These are phyloP conservation scores for Posidonia oceanica DNA, from an alignment of 116 monocot genomes.

Conservation along the genomic window DNA sequence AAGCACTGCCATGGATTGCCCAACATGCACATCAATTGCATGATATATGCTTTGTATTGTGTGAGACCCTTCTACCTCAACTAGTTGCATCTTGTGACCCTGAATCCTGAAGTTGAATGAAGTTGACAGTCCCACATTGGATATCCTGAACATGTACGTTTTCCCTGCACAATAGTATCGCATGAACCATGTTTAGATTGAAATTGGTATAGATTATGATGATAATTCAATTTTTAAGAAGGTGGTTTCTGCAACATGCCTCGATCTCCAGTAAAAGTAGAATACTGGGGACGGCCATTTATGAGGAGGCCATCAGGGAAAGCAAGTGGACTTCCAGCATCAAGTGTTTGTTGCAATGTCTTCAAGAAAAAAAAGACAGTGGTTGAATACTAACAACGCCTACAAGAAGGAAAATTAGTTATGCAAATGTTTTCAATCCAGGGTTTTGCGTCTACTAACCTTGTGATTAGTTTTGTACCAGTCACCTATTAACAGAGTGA, in stretches of 20 bases:
- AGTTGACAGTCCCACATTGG: constrained; percentile 65
- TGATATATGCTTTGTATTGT: constrained; percentile 61
- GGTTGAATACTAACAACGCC: background rate
- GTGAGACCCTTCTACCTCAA: constrained; percentile 86
- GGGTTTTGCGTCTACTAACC: too few relatives aligned
- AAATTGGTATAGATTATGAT: background rate
- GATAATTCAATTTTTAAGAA: background rate
- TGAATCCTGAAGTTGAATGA: constrained; percentile 84
- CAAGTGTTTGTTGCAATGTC: constrained; percentile 24
- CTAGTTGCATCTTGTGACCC: constrained; percentile 57
- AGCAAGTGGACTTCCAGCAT: constrained; percentile 25
- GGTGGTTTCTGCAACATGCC: constrained; percentile 16
- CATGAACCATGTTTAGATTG: background rate
- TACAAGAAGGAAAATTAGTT: background rate
- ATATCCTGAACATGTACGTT: constrained; percentile 75
- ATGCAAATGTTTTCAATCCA: background rate
- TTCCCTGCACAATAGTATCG: constrained; percentile 33
- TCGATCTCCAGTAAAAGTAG: constrained; percentile 51
- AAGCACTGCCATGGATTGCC: constrained; percentile 63
- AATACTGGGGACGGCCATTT: constrained; percentile 22
- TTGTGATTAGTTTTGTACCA: too few relatives aligned
- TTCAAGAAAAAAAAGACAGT: constrained; percentile 7
- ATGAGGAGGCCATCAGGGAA: constrained; percentile 76
- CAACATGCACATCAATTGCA: constrained; percentile 71
- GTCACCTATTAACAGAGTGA: too few relatives aligned